These are phyloP conservation scores for Tephrocybe rancida DNA, from an alignment of 768 basidiomycete genomes.

Conservation along the genomic window DNA sequence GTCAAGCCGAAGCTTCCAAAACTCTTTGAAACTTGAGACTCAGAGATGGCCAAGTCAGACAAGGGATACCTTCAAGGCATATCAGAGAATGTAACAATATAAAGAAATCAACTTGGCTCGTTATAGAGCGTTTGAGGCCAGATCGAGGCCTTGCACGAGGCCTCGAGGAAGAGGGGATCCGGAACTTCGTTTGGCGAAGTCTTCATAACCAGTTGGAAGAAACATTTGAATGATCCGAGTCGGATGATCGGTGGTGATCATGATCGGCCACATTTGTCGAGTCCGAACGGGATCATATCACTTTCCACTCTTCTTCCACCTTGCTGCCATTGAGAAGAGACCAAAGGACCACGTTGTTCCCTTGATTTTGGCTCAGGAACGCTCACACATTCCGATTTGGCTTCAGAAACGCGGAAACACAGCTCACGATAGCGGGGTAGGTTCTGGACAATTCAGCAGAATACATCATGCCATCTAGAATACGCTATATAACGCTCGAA, in stretches of 20 bases:
- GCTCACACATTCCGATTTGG: slow-evolving; percentile 31
- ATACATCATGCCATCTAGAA: background rate
- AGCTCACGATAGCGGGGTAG: slow-evolving; percentile 22
- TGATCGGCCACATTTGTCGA: background rate
- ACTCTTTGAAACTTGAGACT: background rate
- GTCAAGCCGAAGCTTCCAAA: background rate
- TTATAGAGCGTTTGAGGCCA: too few relatives aligned
- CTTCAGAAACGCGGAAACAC: slow-evolving; percentile 20
- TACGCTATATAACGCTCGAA: background rate
- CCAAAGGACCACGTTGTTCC: slow-evolving; percentile 12
- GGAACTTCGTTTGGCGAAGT: too few relatives aligned
- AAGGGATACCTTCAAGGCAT: too few relatives aligned
- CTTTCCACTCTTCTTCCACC: background rate
- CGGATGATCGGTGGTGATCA: slow-evolving; percentile 1
- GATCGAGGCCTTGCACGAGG: too few relatives aligned
- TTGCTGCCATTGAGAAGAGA: slow-evolving; percentile 7
- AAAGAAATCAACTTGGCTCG: too few relatives aligned
- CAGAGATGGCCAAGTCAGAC: too few relatives aligned
- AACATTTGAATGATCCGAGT: background rate
- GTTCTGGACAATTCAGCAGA: slow-evolving; percentile 11
- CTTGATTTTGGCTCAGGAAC: slow-evolving; percentile 27
- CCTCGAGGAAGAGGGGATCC: background rate
- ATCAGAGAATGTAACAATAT: too few relatives aligned
- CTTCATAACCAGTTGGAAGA: too few relatives aligned
- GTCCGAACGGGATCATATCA: background rate